Evolutionary conservation across 306 rosid species (phyloP), one percentile per base, ranked within the genome.

Genomic region (Herpetospermum pedunculosum): DNA sequence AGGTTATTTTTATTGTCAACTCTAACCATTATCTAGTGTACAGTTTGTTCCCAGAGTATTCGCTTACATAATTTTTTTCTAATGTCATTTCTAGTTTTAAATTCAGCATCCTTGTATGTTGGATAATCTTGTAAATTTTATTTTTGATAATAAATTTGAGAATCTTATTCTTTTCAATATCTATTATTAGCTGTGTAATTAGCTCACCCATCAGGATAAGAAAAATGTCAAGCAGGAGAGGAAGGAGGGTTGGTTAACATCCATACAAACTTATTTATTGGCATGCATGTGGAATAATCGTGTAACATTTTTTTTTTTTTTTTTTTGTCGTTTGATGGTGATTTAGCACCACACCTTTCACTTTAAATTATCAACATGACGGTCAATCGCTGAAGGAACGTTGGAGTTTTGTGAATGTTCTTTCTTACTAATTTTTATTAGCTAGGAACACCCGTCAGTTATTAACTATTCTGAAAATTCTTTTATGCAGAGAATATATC

Each of bases 401-500:
- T n/a, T 64, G 25, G 47, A 37, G 71, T 64, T 64, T 38, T 64
- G 46, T 37, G 71, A 37, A 38, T 64, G 48, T 64, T 38, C 8
- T 19, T 77, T 32, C 48, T 37, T 75, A 57, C 54, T 75, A 35
- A 38, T 1, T 28, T 71, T 50, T 46, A 38, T 47, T 32, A 15
- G 19, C 19, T 55, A 21, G 7, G 28, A 21, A 11, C 41, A 23
- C 18, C 64, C 13, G 19, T 54, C 44, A 53, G 44, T 60, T 30
- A 69, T 57, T 78, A 75, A 77, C 73, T 71, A 77, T 74, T 77
- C 53, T 77, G 60, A 8, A 44, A 70, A 19, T 77, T 86, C 59
- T 77, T 35, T 70, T 54, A 43, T 84, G 88, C 97, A 94, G 99
- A 75, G 84, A 88, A 87, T 79, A 78, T 94, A 76, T 83, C 55